Evolutionary conservation across 2,329 filamentous ascomycete species (phyloP).

Genomic region (Pseudogymnoascus sp.): DNA sequence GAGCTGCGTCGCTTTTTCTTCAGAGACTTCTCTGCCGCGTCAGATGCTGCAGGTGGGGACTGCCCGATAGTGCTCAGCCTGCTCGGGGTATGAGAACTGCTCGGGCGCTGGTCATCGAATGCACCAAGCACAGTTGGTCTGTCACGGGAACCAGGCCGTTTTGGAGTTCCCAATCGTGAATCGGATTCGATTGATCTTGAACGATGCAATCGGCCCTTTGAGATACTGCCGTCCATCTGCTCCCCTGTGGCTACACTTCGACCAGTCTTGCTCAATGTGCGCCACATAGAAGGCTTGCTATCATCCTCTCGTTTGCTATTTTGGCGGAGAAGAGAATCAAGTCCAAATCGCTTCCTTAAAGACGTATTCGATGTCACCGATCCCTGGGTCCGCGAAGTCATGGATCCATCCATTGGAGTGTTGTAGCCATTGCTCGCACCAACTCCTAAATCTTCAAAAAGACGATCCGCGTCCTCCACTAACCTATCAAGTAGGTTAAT

Average conservation of each 20-base stretch:
- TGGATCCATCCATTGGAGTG: constrained; percentile 22
- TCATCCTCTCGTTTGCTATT: constrained; percentile 69
- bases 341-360: constrained; percentile 73
- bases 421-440: constrained; percentile 20
- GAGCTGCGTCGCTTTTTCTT: constrained; percentile 86
- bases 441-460: constrained; percentile 62
- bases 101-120: constrained; percentile 52
- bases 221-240: constrained; percentile 47
- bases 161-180: constrained; percentile 37
- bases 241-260: constrained; percentile 54
- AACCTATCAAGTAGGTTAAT: constrained; percentile 83
- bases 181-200: constrained; percentile 74
- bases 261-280: constrained; percentile 77
- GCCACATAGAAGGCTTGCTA: constrained; percentile 69
- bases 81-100: constrained; percentile 45
- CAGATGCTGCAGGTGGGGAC: constrained; percentile 29
- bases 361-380: constrained; percentile 82
- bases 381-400: constrained; percentile 35
- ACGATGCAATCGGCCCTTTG: constrained; percentile 58
- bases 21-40: constrained; percentile 37
- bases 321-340: constrained; percentile 67
- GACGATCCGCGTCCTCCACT: constrained; percentile 78
- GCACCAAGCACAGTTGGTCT: constrained; percentile 54
- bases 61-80: constrained; percentile 27
- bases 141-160: constrained; percentile 51